Evolutionary conservation across 768 basidiomycete genomes (phyloP), one percentile per base, ranked within the genome.

Genomic region (Pulveroboletus ravenelii): DNA sequence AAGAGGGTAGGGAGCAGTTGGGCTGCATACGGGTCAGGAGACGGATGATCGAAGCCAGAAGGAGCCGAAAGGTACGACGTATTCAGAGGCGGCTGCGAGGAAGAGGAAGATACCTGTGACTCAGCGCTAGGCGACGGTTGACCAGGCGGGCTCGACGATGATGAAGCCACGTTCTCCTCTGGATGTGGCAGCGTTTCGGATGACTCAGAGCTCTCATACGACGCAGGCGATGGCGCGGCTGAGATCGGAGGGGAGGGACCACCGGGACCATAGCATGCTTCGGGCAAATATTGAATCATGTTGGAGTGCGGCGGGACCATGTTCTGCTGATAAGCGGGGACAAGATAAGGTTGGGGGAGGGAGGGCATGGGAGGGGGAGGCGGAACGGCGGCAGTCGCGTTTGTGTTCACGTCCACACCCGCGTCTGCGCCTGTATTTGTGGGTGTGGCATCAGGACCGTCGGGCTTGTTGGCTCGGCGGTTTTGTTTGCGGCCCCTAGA

Each of bases 161-260:
- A 46, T 5, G 53, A 50, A n/a, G 36, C 12, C 10, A 50, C 47
- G 27, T 36, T 54, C 29, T 48, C 40, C 25, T 59, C 63, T 8
- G 45, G 50, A 27, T 18, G 23, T 41, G 48, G n/a, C 7, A 32
- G 52, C 37, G 53, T 30, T 37, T 52, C 47, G 14, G 59, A 43
- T 37, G 56, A 59, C 13, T 51, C 44, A 17, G 60, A 57, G 5
- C 20, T 2, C 5, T 34, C 41, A 10, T 15, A 29, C n/a, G 63
- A 55, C 2, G 66, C 66, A 10, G 79, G 78, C 2, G 81, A 79
- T 8, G 75, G 65, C 6, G 77, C 76, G 14, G 74, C 73, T 0
- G 81, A 81, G 31, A 79, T 50, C 0, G 79, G 79, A 2, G 81
- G 79, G 0, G 78, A 76, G n/a, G 79, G 77, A 0, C 76, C 77